phyloP scores from a whole-genome alignment of 2,329 filamentous ascomycete genomes.

The Talaromyces funiculosus region DNA sequence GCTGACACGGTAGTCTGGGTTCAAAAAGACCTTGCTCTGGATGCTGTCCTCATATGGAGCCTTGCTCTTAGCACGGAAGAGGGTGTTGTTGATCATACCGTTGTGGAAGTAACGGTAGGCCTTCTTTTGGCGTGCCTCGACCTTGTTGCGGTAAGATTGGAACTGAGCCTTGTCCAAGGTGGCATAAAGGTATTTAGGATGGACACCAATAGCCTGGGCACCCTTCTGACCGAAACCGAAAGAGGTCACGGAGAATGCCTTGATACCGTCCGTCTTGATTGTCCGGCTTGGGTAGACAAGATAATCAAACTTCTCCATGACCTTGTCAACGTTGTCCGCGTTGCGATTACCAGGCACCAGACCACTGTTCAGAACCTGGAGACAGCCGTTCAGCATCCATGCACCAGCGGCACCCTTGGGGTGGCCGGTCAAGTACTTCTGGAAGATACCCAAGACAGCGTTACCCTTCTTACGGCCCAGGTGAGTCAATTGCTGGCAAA shows the following conservation, averaged over 20 bases:
- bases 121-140: slow-evolving; percentile 93
- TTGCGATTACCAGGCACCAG: slow-evolving; percentile 96
- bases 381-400: slow-evolving; percentile 98
- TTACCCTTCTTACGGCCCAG: slow-evolving; percentile 96
- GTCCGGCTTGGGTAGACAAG: slow-evolving; percentile 93
- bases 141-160: slow-evolving; percentile 75
- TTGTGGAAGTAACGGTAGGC: slow-evolving; percentile 99
- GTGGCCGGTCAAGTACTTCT: slow-evolving; percentile 98
- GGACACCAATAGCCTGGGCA: slow-evolving; percentile 92
- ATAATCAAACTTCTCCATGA: slow-evolving; percentile 97
- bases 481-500: slow-evolving; percentile 93
- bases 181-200: slow-evolving; percentile 92
- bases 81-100: slow-evolving; percentile 92
- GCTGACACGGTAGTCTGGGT: slow-evolving; percentile 81
- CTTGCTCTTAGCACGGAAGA: slow-evolving; percentile 93
- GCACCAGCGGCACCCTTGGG: slow-evolving; percentile 98
- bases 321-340: slow-evolving; percentile 91
- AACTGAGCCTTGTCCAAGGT: slow-evolving; percentile 85
- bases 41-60: slow-evolving; percentile 85
- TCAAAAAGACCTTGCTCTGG: slow-evolving; percentile 82
- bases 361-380: slow-evolving; percentile 91
- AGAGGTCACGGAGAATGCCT: slow-evolving; percentile 97
- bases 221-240: slow-evolving; percentile 99
- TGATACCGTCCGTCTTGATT: slow-evolving; percentile 96
- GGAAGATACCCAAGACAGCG: slow-evolving; percentile 92